phyloP scores from a whole-genome alignment of 768 basidiomycete species.

The Boletus sp. region DNA sequence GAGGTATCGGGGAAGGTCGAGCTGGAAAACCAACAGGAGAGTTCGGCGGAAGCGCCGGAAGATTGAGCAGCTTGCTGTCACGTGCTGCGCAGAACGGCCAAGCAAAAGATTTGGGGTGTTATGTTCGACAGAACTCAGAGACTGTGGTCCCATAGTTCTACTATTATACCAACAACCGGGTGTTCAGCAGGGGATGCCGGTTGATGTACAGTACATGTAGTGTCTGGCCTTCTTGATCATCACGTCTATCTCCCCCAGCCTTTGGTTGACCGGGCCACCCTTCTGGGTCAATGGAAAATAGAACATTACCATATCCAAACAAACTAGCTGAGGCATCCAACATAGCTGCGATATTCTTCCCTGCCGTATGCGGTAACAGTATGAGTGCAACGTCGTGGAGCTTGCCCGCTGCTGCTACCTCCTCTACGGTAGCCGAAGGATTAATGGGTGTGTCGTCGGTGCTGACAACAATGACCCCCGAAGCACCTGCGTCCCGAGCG shows the following conservation, averaged over 20 bases:
- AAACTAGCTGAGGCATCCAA: slow-evolving; percentile 47
- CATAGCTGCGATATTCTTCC: slow-evolving; percentile 54
- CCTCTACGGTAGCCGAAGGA: slow-evolving; percentile 60
- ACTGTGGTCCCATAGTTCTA: background rate
- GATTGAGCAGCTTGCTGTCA: no score
- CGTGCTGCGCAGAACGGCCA: no score
- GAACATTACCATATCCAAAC: slow-evolving; percentile 46
- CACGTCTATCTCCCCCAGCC: slow-evolving; percentile 14
- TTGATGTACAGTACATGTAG: slow-evolving; percentile 70
- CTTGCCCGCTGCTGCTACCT: slow-evolving; percentile 56
- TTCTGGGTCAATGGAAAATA: slow-evolving; percentile 49
- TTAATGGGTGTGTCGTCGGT: slow-evolving; percentile 59
- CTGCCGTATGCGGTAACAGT: slow-evolving; percentile 53
- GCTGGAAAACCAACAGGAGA: no score
- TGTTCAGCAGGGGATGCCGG: slow-evolving; percentile 73
- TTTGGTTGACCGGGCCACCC: slow-evolving; percentile 24
- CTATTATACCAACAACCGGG: slow-evolving; percentile 58
- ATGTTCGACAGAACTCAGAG: no score
- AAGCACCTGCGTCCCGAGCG: slow-evolving; percentile 69
- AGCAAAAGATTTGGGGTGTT: no score
- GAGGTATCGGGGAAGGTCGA: no score
- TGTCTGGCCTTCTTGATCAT: slow-evolving; percentile 32
- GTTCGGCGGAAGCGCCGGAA: no score
- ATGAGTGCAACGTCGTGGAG: slow-evolving; percentile 59
- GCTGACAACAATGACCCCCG: slow-evolving; percentile 75